These are phyloP conservation scores for Ascomycota sp. DNA, from an alignment of 2,329 filamentous ascomycete species.

Conservation along the genomic window DNA sequence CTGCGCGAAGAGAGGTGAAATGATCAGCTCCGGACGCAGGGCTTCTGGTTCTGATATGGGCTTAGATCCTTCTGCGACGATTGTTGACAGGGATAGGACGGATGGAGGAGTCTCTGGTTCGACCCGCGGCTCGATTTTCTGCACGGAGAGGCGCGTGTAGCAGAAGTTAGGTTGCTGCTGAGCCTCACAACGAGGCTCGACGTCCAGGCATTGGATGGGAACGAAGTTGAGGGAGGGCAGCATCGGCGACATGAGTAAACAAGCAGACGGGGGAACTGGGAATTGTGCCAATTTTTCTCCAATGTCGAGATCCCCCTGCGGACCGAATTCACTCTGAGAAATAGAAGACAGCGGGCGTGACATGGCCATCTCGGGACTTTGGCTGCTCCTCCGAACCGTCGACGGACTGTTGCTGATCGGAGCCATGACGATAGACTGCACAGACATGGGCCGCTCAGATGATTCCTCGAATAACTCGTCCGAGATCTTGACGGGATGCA, in stretches of 20 bases:
- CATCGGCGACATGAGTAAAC: constrained; percentile 9
- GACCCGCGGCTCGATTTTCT: constrained; percentile 10
- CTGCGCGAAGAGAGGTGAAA: constrained; percentile 9
- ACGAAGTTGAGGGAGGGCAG: constrained; percentile 21
- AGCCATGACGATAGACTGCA: constrained; percentile 18
- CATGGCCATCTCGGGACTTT: constrained; percentile 7
- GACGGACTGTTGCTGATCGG: constrained; percentile 6
- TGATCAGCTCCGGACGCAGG: constrained; percentile 7
- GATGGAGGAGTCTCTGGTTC: constrained; percentile 6
- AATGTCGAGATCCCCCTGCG: constrained; percentile 29
- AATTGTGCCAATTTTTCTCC: constrained; percentile 32
- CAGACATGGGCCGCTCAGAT: constrained; percentile 16
- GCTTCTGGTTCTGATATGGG: constrained; percentile 9
- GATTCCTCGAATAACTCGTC: constrained; percentile 3
- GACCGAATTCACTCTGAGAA: constrained; percentile 31
- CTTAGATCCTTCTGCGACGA: constrained; percentile 8
- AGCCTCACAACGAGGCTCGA: constrained; percentile 21
- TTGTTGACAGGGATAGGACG: constrained; percentile 7
- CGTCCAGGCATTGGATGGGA: constrained; percentile 19
- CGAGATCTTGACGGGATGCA: constrained; percentile 29
- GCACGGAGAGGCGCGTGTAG: constrained; percentile 7
- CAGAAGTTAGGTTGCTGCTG: constrained; percentile 9
- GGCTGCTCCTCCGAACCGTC: constrained; percentile 8
- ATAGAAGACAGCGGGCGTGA: constrained; percentile 24
- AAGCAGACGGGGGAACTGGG: constrained; percentile 29